Evolutionary conservation across 768 basidiomycete species (phyloP), one percentile per base, ranked within the genome.

Genomic region (Coprinellus aureogranulatus): DNA sequence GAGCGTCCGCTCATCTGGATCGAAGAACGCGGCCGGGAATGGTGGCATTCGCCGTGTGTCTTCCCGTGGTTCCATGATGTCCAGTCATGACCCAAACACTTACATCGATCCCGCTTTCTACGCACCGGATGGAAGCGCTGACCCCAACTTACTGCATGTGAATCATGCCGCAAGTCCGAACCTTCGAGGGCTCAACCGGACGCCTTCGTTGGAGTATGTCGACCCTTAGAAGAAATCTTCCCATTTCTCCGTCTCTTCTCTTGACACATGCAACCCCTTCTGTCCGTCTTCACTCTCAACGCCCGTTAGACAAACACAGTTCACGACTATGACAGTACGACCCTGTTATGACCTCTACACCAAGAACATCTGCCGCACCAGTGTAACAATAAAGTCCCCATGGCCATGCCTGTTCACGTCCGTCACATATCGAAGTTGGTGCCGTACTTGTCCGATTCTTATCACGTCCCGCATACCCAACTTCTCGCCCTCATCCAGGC

Each of bases 401-500:
- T n/a, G n/a, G n/a, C n/a, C n/a, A n/a, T 28, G 56, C 44, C 46
- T 37, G 40, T 48, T 49, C 44, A 50, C 39, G 25, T 27, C 31
- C 11, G 44, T 49, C 53, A 53, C 37, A 28, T 52, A 52, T 9
- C 53, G 39, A 22, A 71, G 49, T 48, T 68, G 68, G 47, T 73
- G 65, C 61, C 70, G 66, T 22, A 73, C 65, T 47, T 72, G 67
- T 60, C 66, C 69, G 26, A 76, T 59, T 42, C 65, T 66, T 12
- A 74, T 59, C 12, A 72, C 68, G 18, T 65, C 68, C n/a, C 60
- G 62, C 60, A 72, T 54, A n/a, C 71, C 72, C 27, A 74, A 54
- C 54, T 65, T 65, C 41, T 66, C 58, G 2, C 68, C 71, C 47
- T 74, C 72, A 14, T 64, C 64, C 18, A 65, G 30, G 9, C 63